These are phyloP conservation scores for Claviceps citrina DNA, from an alignment of 2,329 filamentous ascomycete species.

Conservation along the genomic window DNA sequence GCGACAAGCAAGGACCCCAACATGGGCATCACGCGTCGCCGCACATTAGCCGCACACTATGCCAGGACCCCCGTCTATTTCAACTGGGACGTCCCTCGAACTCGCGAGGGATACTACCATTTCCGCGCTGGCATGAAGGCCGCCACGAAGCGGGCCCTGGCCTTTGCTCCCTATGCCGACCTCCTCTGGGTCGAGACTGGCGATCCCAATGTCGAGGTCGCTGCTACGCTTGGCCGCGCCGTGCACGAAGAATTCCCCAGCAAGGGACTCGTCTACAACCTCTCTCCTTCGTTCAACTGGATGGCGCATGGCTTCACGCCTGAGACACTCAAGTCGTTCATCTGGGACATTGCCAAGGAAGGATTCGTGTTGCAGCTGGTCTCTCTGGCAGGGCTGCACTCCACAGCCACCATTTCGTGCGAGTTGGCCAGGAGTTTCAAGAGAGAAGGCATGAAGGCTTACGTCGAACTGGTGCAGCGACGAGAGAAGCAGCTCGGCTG, in stretches of 20 bases:
- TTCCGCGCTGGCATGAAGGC: constrained; percentile 71
- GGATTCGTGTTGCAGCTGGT: constrained; percentile 60
- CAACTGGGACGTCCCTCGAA: constrained; percentile 82
- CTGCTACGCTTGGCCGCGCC: constrained; percentile 56
- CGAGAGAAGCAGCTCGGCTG: constrained; percentile 81
- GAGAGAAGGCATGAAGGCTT: constrained; percentile 87
- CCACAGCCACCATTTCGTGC: constrained; percentile 46
- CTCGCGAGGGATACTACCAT: constrained; percentile 87
- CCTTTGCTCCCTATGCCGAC: constrained; percentile 83
- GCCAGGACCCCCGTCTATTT: constrained; percentile 59
- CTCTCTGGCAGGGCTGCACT: constrained; percentile 50
- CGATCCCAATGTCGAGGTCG: constrained; percentile 68
- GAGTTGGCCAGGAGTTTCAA: constrained; percentile 75
- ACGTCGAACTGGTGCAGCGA: constrained; percentile 83
- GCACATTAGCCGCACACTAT: constrained; percentile 53
- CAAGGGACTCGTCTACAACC: constrained; percentile 92
- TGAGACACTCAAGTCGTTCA: constrained; percentile 70
- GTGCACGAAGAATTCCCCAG: constrained; percentile 56
- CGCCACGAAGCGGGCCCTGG: constrained; percentile 83
- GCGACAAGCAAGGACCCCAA: constrained; percentile 49
- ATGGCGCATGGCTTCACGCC: constrained; percentile 85
- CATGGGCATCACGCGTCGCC: constrained; percentile 63
- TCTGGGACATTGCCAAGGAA: constrained; percentile 89
- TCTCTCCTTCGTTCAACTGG: constrained; percentile 97
- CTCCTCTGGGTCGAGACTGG: constrained; percentile 96